Evolutionary conservation across 805 yeast genomes (phyloP).

Genomic region (Kluyveromyces aestuarii): DNA sequence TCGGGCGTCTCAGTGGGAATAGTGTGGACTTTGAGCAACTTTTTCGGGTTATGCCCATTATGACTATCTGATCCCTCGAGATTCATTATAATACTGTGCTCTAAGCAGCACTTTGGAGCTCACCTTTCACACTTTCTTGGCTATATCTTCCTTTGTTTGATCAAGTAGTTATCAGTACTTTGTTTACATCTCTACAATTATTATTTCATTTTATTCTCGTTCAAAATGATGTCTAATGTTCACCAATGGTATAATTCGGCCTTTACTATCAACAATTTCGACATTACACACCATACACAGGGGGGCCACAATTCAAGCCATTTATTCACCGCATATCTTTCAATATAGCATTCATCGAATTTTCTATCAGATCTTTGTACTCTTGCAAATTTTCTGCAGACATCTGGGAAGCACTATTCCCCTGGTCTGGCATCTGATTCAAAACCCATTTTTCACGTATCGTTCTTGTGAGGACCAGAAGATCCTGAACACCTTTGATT

Average conservation of each 20-base stretch:
- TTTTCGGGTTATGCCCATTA: background rate
- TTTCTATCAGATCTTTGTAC: constrained; percentile 13
- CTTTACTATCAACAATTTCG: too few relatives aligned
- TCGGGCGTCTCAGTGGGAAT: constrained; percentile 6
- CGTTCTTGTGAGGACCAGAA: constrained; percentile 23
- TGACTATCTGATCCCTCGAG: background rate
- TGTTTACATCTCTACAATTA: background rate
- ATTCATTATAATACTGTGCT: background rate
- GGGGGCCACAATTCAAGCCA: background rate
- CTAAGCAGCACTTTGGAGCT: background rate
- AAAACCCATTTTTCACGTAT: constrained; percentile 29
- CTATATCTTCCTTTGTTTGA: too few relatives aligned
- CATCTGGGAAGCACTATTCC: background rate
- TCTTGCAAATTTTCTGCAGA: constrained; percentile 10
- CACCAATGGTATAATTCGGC: too few relatives aligned
- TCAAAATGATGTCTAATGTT: background rate
- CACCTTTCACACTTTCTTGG: background rate
- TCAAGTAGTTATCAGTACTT: background rate
- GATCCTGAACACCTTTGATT: constrained; percentile 27
- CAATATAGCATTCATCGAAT: constrained; percentile 12
- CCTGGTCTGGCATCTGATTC: constrained; percentile 22
- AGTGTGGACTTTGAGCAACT: constrained; percentile 8
- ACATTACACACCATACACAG: too few relatives aligned
- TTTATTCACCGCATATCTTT: background rate
- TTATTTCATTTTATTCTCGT: background rate